Conservation (phyloP, 2,329 filamentous ascomycete genomes). For the Calonectria ilicicola region DNA sequence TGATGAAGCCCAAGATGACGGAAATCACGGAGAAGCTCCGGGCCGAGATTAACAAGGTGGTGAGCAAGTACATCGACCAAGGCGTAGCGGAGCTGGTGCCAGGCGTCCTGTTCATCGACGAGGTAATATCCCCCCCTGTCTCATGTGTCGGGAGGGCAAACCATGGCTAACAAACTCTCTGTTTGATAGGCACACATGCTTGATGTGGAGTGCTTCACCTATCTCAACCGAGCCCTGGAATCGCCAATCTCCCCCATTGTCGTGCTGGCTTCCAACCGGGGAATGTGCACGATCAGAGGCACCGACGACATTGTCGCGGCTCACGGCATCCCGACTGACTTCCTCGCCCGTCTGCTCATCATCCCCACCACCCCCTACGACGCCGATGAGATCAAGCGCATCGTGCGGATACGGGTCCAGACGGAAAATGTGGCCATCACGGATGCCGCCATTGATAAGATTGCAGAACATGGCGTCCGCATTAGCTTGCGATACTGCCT, state of each 20-base stretch:
- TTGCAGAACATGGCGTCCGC: constrained; percentile 86
- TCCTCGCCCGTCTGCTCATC: constrained; percentile 93
- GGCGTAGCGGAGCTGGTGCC: constrained; percentile 98
- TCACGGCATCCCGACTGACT: constrained; percentile 94
- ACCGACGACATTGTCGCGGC: constrained; percentile 85
- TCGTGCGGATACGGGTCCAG: constrained; percentile 85
- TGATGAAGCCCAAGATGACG: constrained; percentile 99
- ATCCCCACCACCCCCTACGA: constrained; percentile 93
- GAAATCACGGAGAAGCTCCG: constrained; percentile 99
- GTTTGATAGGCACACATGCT: constrained; percentile 91
- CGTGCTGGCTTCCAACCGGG: constrained; percentile 96
- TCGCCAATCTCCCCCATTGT: constrained; percentile 95
- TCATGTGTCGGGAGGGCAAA: constrained; percentile 31
- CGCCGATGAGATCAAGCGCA: constrained; percentile 89
- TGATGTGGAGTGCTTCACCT: constrained; percentile 98
- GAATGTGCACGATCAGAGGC: constrained; percentile 91
- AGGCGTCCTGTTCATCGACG: constrained; percentile 97
- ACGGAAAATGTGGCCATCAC: constrained; percentile 85
- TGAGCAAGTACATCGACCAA: constrained; percentile 98
- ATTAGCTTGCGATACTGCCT: constrained; percentile 94
- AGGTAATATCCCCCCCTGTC: constrained; percentile 68
- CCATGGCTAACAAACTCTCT: constrained; percentile 34
- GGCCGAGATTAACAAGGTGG: constrained; percentile 98
- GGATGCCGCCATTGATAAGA: constrained; percentile 86
- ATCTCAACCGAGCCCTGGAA: constrained; percentile 97